Conservation (phyloP, 176 grass and related monocot genomes). For the Eleusine indica region DNA sequence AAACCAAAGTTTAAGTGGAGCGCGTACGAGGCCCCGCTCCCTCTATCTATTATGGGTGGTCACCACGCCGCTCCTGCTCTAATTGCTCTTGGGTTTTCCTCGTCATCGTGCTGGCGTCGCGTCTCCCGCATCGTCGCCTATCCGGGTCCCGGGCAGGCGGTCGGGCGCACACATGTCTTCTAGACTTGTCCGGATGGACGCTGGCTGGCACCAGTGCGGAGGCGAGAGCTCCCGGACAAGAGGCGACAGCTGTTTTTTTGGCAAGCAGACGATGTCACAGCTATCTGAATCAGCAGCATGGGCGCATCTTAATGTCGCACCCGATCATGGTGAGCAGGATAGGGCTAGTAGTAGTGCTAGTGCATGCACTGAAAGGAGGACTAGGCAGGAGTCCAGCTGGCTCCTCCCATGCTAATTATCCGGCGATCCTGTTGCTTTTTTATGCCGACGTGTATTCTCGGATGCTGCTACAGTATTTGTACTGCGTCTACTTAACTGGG, state of each 20-base stretch:
- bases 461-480: background rate
- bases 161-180: background rate
- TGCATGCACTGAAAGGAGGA: background rate
- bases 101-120: background rate
- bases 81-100: background rate
- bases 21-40: too few species aligned
- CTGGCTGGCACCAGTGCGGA: constrained; percentile 29
- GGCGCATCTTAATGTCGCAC: background rate
- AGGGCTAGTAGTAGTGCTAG: background rate
- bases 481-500: background rate
- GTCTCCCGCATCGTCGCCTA: background rate
- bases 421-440: background rate
- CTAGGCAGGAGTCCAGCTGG: constrained; percentile 5
- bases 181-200: background rate
- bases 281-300: background rate
- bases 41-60: background rate
- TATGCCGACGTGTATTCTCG: constrained; percentile 29
- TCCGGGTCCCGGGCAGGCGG: background rate
- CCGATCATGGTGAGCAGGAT: background rate
- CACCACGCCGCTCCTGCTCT: background rate
- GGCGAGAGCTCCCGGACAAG: constrained; percentile 12
- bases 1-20: background rate
- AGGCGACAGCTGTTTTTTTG: constrained; percentile 13
- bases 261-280: background rate
- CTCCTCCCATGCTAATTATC: background rate